Conservation (phyloP, 2,329 filamentous ascomycete genomes). For the Ophiosphaerella korrae region DNA sequence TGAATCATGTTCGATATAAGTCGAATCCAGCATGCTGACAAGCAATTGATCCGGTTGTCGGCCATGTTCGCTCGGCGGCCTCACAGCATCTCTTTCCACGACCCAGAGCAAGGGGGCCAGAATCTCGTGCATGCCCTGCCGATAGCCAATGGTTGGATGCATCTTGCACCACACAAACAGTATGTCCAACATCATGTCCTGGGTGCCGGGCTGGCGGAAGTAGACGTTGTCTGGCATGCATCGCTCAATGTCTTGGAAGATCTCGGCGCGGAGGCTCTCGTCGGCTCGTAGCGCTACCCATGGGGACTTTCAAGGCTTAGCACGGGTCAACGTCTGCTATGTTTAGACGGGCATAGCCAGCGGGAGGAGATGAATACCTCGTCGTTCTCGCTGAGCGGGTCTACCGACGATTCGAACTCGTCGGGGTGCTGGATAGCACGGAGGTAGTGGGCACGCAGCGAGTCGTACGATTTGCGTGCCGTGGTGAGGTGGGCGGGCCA, state of each 20-base stretch:
- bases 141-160: conserved; percentile 84
- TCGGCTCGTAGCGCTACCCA: conserved; percentile 89
- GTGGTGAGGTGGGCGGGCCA: conserved; percentile 73
- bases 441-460: conserved; percentile 74
- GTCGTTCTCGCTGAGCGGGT: conserved; percentile 85
- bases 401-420: conserved; percentile 72
- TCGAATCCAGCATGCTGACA: conserved; percentile 66
- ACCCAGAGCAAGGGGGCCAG: conserved; percentile 88
- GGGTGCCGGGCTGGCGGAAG: conserved; percentile 80
- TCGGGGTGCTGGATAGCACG: conserved; percentile 85
- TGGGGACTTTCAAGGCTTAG: conserved; percentile 72
- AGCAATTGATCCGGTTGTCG: conserved; percentile 34
- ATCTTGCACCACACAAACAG: conserved; percentile 95
- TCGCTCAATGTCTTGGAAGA: conserved; percentile 90
- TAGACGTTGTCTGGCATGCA: conserved; percentile 88
- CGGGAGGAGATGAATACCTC: conserved; percentile 54
- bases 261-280: conserved; percentile 82
- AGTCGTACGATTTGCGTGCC: conserved; percentile 74
- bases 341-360: conserved; percentile 20
- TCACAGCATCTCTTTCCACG: conserved; percentile 79
- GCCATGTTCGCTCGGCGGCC: conserved; percentile 42
- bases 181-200: conserved; percentile 82
- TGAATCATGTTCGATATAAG: conserved; percentile 85
- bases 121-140: conserved; percentile 99
- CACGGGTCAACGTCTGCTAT: conserved; percentile 49